Evolutionary conservation across 1,139 yeast genomes (phyloP).

Genomic region (Kurtzmaniella quercitrusa): DNA sequence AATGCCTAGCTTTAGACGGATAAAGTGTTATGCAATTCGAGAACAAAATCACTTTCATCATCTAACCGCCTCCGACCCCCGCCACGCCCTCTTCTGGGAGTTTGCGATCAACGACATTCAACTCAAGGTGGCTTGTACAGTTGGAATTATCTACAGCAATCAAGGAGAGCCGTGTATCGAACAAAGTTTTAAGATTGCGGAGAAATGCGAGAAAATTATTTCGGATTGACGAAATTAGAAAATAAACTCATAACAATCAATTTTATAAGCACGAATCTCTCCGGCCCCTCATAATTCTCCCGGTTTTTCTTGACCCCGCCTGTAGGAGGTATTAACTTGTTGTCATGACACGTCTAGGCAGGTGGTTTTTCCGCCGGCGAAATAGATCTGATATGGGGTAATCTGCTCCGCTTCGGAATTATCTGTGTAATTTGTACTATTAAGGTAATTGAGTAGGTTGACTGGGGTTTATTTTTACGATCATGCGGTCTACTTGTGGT

Average conservation of each 20-base stretch:
- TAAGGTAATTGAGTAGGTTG: neutral
- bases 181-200: neutral
- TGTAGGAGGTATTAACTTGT: neutral
- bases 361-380: neutral
- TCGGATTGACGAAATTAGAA: neutral
- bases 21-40: neutral
- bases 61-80: too few relatives aligned
- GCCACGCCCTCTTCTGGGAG: too few relatives aligned
- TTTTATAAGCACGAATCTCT: neutral
- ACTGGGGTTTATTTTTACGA: neutral
- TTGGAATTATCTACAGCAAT: too few relatives aligned
- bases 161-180: neutral
- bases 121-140: too few relatives aligned
- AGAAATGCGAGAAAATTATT: neutral
- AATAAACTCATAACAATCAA: neutral
- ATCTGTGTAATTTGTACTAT: neutral
- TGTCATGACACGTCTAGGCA: neutral
- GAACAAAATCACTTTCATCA: too few relatives aligned
- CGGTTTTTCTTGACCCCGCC: neutral
- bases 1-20: neutral
- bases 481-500: too few relatives aligned
- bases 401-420: neutral
- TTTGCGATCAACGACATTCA: too few relatives aligned
- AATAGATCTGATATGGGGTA: neutral
- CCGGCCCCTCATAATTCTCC: neutral